A percentile compares a stretch with the other conserved stretches of the same genome.
phyloP scores from a whole-genome alignment of 495 filamentous ascomycete species.

The Amorphotheca resinae region DNA sequence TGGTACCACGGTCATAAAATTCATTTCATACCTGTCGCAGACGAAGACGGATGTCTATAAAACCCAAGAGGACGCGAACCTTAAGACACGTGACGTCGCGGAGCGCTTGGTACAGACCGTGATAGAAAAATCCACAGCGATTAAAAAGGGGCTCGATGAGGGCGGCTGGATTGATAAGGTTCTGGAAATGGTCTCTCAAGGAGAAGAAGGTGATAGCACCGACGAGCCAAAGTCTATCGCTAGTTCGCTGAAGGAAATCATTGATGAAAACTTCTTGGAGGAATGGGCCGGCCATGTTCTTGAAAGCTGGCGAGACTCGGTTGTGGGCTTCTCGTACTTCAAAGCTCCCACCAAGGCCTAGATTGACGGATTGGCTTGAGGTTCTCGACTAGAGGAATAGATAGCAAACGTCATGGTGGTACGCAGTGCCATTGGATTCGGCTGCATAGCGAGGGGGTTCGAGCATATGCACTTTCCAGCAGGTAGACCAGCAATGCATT shows the following conservation, averaged over 20 bases:
- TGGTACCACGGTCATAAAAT: background rate
- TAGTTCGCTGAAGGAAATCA: slow-evolving; percentile 1
- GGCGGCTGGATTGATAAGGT: slow-evolving; percentile 22
- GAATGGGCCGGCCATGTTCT: slow-evolving; percentile 29
- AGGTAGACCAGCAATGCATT: too few species aligned
- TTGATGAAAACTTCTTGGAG: slow-evolving; percentile 23
- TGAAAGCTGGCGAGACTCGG: slow-evolving; percentile 31
- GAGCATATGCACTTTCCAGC: too few species aligned
- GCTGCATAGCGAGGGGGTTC: background rate
- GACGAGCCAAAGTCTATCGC: background rate
- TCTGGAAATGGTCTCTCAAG: slow-evolving; percentile 4
- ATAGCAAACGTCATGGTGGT: background rate
- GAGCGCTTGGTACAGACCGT: slow-evolving; percentile 5
- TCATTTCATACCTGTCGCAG: slow-evolving; percentile 5
- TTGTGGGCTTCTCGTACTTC: slow-evolving; percentile 25
- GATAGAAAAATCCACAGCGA: slow-evolving; percentile 2
- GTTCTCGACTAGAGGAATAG: background rate
- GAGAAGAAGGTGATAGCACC: background rate
- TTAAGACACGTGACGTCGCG: background rate
- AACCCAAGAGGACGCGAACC: background rate
- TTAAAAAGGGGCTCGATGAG: slow-evolving; percentile 20
- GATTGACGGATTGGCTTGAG: background rate
- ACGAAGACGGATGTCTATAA: background rate
- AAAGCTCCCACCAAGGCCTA: slow-evolving; percentile 7
- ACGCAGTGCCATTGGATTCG: background rate